These are phyloP conservation scores for Lecanoromycetidae sp. DNA, from an alignment of 2,329 filamentous ascomycete genomes.

Conservation along the genomic window DNA sequence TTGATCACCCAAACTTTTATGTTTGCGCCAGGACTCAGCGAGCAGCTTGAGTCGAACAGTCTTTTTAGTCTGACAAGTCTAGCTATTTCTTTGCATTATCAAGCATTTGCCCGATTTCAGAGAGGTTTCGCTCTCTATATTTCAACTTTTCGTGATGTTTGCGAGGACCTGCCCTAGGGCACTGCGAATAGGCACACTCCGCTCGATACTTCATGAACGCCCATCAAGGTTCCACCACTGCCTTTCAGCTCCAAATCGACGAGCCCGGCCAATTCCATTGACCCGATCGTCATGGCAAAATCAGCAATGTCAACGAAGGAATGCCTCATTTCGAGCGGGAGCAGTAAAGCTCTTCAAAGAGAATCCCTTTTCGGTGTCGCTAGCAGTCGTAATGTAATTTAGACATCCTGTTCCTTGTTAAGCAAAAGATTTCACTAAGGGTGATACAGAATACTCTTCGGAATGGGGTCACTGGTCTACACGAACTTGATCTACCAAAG, in stretches of 20 bases:
- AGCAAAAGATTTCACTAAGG: slow-evolving; percentile 9
- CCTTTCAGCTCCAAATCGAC: not conserved
- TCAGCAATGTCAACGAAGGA: not conserved
- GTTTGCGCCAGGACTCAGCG: too few species aligned
- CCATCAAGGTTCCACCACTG: not conserved
- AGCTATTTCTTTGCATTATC: not conserved
- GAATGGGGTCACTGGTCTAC: slow-evolving; percentile 30
- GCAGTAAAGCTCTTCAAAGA: slow-evolving; percentile 16
- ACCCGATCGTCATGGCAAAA: not conserved
- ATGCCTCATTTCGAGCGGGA: slow-evolving; percentile 12
- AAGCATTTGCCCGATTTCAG: not conserved
- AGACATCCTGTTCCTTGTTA: not conserved
- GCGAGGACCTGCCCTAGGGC: slow-evolving; percentile 1
- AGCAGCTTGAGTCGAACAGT: too few species aligned
- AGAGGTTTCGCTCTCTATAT: too few species aligned
- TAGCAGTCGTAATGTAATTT: slow-evolving; percentile 11
- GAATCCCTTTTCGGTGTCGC: slow-evolving; percentile 17
- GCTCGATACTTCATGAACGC: slow-evolving; percentile 5
- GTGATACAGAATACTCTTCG: slow-evolving; percentile 28
- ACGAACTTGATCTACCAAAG: slow-evolving; percentile 33
- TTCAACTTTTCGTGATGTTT: not conserved
- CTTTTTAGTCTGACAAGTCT: not conserved
- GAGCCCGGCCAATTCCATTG: not conserved
- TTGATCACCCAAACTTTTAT: too few species aligned
- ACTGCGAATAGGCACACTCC: not conserved